phyloP scores from a whole-genome alignment of 2,329 filamentous ascomycete species.

The Cyphellophora europaea region DNA sequence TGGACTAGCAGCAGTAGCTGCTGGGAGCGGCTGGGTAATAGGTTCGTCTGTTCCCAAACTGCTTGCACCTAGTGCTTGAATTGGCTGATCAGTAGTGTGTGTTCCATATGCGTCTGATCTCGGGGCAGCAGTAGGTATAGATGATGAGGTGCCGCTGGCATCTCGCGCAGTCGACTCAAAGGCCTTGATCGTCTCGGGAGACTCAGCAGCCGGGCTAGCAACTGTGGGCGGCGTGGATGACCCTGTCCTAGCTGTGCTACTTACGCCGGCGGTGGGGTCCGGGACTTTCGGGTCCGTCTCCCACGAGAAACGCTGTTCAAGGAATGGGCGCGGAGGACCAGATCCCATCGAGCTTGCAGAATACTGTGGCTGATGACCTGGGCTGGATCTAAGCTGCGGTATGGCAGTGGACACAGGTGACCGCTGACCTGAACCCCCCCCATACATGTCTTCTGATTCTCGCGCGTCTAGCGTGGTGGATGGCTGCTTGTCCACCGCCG shows the following conservation, averaged over 20 bases:
- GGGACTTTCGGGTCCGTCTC: slow-evolving; percentile 20
- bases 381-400: not conserved
- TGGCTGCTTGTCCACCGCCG: not conserved
- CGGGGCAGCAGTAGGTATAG: too few relatives aligned
- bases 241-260: too few relatives aligned
- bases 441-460: slow-evolving; percentile 1
- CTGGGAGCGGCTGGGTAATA: not conserved
- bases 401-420: not conserved
- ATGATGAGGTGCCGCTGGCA: too few relatives aligned
- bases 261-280: not conserved
- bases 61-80: not conserved
- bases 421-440: not conserved
- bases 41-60: not conserved
- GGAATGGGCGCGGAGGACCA: slow-evolving; percentile 8
- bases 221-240: not conserved
- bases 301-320: slow-evolving; percentile 36
- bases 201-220: not conserved
- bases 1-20: not conserved
- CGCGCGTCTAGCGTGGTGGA: not conserved
- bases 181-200: not conserved
- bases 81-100: not conserved
- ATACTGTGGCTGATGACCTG: not conserved
- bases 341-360: not conserved
- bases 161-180: not conserved
- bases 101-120: too few relatives aligned